Base-by-base conservation (phyloP, 140 eudicot species). In the Senecio squalidus region DNA sequence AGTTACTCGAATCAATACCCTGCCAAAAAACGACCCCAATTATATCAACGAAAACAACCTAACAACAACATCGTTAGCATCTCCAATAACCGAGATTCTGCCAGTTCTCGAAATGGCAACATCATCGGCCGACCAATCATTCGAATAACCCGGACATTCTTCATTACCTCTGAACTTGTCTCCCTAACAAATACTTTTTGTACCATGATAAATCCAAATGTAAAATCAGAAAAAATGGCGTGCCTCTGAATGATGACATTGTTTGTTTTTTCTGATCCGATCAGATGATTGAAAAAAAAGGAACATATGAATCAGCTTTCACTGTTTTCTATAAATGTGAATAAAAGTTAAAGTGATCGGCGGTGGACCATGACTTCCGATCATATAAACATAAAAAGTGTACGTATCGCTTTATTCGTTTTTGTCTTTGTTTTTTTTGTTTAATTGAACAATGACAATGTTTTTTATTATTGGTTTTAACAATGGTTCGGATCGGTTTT, bases 91-190 rank as follows among this genome's bases (percentile, higher is more conserved):
- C 23, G 59, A 71, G 66, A 63, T 55, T 71, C 51, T 53, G 20
- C 4, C 16, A 13, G 13, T 20, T 11, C 27, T 14, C 18, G 79
- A 44, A 55, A 60, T 54, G 64, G 58, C 75, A 74, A 61, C 66
- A 44, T 74, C 80, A 74, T 2, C 47, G 70, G 70, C 80, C 80
- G 75, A 74, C 79, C 66, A 74, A 66, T 73, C 64, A 73, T 58
- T 66, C 62, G 61, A 51, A 68, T 54, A 15, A 43, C 4, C 36
- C 50, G 52, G 68, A 70, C 76, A 70, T 43, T 53, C 75, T 70
- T 27, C 13, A 16, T 38, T n/a, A n/a, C n/a, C n/a, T 26, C 74
- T 68, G 67, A 68, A 21, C 45, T 10, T 71, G 77, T 71, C 71
- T 55, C 45, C 60, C 61, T 58, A 17, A n/a, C 31, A 49, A 58